Evolutionary conservation across 148 eudicot species (phyloP), one percentile per base, ranked within the genome.

Genomic region (Fagopyrum tataricum): DNA sequence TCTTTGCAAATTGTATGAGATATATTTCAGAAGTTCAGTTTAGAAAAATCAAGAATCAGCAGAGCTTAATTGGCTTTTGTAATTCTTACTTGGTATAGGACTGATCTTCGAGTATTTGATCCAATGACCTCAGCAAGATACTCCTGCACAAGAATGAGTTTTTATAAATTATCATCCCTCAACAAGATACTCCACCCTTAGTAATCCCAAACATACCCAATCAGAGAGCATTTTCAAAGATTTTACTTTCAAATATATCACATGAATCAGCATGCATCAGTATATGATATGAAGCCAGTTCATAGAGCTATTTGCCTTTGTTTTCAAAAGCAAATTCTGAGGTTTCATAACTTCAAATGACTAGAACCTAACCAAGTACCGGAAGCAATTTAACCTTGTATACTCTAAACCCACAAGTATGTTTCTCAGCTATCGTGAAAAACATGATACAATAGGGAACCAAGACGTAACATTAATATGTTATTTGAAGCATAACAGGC

Each of bases 91-190:
- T 82, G 86, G 79, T 85, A 91, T 40, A 95, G 80, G 68, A 86
- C 78, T 67, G 85, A 77, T 83, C 97, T 90, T 82, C 99, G 85
- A 42, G 88, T 88, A 67, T 77, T 78, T 66, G 79, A 24, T 74
- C 92, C 99, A 78, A 96, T 83, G 76, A 75, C 77, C 76, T 96
- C 95, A 39, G 85, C 92, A 47, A 96, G 96, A 82, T 90, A 96
- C 71, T 87, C 97, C 99, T 95, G 91, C 78, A 84, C 44, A 59
- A 76, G 70, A 76, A 72, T 74, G 49, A 77, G 72, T 14, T 40
- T 20, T 20, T n/a, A 11, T 79, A 58, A 48, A 77, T 39, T 58
- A 3, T 66, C 70, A 67, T 42, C 37, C 1, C 37, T 31, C 37
- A 31, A 13, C 14, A 62, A 31, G 68, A 26, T n/a, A 37, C 68